Base-by-base conservation (phyloP, 2,329 filamentous ascomycete genomes). In the Fusarium dlaminii region DNA sequence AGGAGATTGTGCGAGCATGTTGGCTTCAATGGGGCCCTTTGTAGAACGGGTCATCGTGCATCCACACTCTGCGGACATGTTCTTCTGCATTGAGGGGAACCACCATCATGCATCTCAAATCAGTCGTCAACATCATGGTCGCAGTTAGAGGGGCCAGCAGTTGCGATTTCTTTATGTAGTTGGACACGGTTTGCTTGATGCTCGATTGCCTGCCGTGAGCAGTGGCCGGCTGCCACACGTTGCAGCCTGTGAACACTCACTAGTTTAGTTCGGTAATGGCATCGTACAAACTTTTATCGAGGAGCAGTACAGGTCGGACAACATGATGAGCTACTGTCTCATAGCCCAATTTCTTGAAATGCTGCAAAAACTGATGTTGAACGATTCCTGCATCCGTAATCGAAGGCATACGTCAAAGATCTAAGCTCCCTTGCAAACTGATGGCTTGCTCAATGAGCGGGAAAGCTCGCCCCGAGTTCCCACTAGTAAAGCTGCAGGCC, bases 71-170 rank as follows among this genome's bases (percentile, higher is more conserved):
- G 66, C 57, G 46, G 70, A 68, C 67, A 68, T 69, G 58, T 61
- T 75, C 74, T 75, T 77, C 65, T 77, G 66, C 74, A 75, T 75
- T 66, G 58, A 68, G 63, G 76, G 70, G 64, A 68, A 66, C 70
- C 76, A 74, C 68, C 65, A 63, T 67, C 66, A 75, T 73, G 70
- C 72, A 63, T 73, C 72, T 66, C 46, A 45, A 72, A 55, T 66
- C 65, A 58, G 48, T 43, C 52, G 59, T 54, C 67, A 66, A 64
- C 57, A 56, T 58, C 42, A 55, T 56, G 66, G 30, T 34, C 60
- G 42, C 49, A 63, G 36, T 51, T 27, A 59, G 46, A 62, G 40
- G 58, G 54, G 24, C 62, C 52, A 60, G 62, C 27, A 36, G 52
- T 59, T 58, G 63, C 34, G 52, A 70, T 58, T 52, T 40, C 43